Evolutionary conservation across 805 yeast species (phyloP), one percentile per base, ranked within the genome.

Genomic region (Lipomyces anomalus): DNA sequence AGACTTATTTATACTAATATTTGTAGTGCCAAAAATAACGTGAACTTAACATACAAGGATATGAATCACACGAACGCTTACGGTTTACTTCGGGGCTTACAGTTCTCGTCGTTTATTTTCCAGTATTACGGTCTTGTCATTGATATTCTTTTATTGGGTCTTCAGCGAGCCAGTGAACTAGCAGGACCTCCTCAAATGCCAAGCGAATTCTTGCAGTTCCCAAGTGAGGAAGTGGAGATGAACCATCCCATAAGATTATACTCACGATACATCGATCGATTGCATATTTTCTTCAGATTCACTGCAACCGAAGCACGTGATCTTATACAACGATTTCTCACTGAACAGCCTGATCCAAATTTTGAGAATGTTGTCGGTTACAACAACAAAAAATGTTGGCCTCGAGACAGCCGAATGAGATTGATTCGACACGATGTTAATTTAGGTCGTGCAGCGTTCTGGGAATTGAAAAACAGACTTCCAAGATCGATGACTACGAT

Each of bases 371-470:
- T 82, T 4, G 78, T 84, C 29, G 94, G 94, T 0, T 90, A 88
- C 63, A 84, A 84, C 58, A 90, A 87, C 56, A 83, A 84, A 56
- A 79, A 80, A 41, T 88, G 97, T 61, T 92, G 99, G 99, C 96
- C 98, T 2, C 69, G 84, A 37, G 97, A 92, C 61, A 70, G 81
- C 18, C 75, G 97, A 48, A 92, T 92, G 97, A 76, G 87, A 54
- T 66, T 92, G 40, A 80, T 89, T 79, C 73, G 96, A 36, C 82
- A 80, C 47, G 98, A 92, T 66, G 97, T 90, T 3, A 84, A 87
- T 55, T 70, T 92, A 4, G 98, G 97, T 1, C 71, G 92, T 46
- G 97, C 97, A 1, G 83, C 81, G 0, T 86, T 83, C 61, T 87
- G 96, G 95, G 97, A 92, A 62, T 67, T 92, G 29, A 72, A 79